Percentiles rank a stretch among this genome's conserved stretches.
Conservation (phyloP, 2,329 filamentous ascomycete species). For the Aspergillus fructus region DNA sequence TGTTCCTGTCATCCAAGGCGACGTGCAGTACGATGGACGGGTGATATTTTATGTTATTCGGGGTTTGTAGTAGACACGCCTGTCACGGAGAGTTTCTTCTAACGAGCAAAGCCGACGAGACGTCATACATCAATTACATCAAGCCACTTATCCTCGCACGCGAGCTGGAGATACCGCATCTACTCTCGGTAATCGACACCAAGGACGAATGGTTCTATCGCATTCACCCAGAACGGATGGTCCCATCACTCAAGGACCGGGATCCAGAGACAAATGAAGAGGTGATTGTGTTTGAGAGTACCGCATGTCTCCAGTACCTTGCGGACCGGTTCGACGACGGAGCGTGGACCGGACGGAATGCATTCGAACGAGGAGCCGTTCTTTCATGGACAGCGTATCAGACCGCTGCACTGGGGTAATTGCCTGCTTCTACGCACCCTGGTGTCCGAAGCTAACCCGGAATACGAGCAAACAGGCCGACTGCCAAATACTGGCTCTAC, state of each 20-base stretch:
- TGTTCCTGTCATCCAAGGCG: too few relatives aligned
- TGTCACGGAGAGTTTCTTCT: too few relatives aligned
- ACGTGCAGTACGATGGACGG: too few relatives aligned
- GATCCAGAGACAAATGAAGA: neutral
- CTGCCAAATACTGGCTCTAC: constrained; percentile 12
- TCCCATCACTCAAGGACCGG: constrained; percentile 1
- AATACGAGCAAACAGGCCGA: neutral
- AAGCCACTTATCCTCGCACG: constrained; percentile 8
- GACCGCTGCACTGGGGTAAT: neutral
- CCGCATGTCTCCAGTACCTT: constrained; percentile 7
- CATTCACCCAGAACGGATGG: constrained; percentile 8
- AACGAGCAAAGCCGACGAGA: neutral
- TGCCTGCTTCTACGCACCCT: too few relatives aligned
- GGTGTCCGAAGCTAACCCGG: too few relatives aligned
- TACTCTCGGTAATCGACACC: constrained; percentile 10
- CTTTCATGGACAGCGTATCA: constrained; percentile 5
- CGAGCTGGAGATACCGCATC: constrained; percentile 3
- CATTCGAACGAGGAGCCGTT: neutral
- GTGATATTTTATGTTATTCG: too few relatives aligned
- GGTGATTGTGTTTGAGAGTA: constrained; percentile 9
- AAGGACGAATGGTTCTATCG: constrained; percentile 6
- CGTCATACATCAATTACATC: constrained; percentile 11
- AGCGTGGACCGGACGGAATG: neutral
- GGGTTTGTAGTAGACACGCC: too few relatives aligned
- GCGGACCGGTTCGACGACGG: constrained; percentile 6